A percentile compares a stretch with the other conserved stretches of the same genome.
These are phyloP conservation scores for Yamadazyma buinensis DNA, from an alignment of 1,139 yeast species.

Conservation along the genomic window DNA sequence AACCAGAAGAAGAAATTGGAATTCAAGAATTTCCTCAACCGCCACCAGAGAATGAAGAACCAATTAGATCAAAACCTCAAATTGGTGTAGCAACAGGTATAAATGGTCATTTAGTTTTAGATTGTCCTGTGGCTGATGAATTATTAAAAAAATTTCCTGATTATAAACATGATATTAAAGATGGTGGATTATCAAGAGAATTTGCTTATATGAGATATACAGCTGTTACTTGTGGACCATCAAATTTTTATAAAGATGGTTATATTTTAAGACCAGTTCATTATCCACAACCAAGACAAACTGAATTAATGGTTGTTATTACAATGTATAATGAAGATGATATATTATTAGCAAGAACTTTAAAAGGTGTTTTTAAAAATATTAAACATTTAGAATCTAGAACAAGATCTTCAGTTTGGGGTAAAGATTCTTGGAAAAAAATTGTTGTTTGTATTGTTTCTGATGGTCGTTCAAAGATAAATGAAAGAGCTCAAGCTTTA, in stretches of 20 bases:
- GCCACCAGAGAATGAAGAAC: conserved; percentile 33
- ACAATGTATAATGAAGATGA: conserved; percentile 52
- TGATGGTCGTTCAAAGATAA: conserved; percentile 47
- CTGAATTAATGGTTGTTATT: conserved; percentile 45
- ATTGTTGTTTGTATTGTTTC: conserved; percentile 46
- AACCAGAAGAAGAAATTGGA: conserved; percentile 26
- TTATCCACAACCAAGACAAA: conserved; percentile 42
- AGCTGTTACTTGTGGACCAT: conserved; percentile 50
- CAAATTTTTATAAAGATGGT: conserved; percentile 43
- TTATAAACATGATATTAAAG: conserved; percentile 28
- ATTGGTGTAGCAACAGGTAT: conserved; percentile 39
- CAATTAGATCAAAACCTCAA: conserved; percentile 34
- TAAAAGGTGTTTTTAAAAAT: conserved; percentile 47
- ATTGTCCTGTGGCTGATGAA: conserved; percentile 49
- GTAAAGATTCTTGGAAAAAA: conserved; percentile 48
- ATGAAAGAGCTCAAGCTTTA: conserved; percentile 46
- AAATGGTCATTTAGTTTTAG: conserved; percentile 48
- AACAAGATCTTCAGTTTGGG: conserved; percentile 42
- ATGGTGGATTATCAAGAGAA: conserved; percentile 44
- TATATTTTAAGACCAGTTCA: conserved; percentile 45
- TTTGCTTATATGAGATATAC: conserved; percentile 49
- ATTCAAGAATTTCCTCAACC: conserved; percentile 25
- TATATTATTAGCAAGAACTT: conserved; percentile 41
- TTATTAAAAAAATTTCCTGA: conserved; percentile 43
- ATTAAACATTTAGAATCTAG: conserved; percentile 46